Percentiles rank a stretch among this genome's conserved stretches.
phyloP scores from a whole-genome alignment of 768 basidiomycete species.

The Termitomyces sp. region DNA sequence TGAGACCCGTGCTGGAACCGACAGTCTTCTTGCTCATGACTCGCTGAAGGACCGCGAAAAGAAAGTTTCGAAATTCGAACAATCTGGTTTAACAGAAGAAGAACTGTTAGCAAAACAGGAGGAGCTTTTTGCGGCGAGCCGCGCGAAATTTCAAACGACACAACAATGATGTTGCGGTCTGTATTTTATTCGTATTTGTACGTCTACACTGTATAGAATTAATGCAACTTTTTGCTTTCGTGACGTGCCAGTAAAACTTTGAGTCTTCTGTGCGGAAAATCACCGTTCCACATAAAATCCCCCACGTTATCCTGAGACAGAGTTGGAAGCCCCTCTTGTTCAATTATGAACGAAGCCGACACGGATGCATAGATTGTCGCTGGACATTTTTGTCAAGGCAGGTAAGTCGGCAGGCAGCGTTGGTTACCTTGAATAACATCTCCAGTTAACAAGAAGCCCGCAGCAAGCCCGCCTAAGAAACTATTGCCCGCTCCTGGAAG shows the following conservation, averaged over 20 bases:
- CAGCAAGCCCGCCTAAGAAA: slow-evolving; percentile 82
- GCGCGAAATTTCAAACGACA: slow-evolving; percentile 69
- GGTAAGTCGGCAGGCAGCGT: background rate
- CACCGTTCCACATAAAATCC: slow-evolving; percentile 65
- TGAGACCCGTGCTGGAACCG: background rate
- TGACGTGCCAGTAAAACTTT: slow-evolving; percentile 44
- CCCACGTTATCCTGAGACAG: slow-evolving; percentile 28
- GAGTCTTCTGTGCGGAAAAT: slow-evolving; percentile 55
- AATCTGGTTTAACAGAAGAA: slow-evolving; percentile 87
- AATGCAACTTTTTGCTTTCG: slow-evolving; percentile 28
- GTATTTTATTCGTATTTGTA: slow-evolving; percentile 20
- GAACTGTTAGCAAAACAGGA: slow-evolving; percentile 88
- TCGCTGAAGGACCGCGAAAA: slow-evolving; percentile 74
- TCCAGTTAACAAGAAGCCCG: slow-evolving; percentile 54
- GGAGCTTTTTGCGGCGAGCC: slow-evolving; percentile 87
- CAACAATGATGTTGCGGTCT: slow-evolving; percentile 37
- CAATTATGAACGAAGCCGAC: slow-evolving; percentile 79
- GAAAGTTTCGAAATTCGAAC: slow-evolving; percentile 87
- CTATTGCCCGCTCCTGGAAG: slow-evolving; percentile 83
- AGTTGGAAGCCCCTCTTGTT: slow-evolving; percentile 74
- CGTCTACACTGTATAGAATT: slow-evolving; percentile 28
- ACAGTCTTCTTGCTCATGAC: background rate
- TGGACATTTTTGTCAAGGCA: slow-evolving; percentile 20
- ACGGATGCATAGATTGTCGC: slow-evolving; percentile 75
- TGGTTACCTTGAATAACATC: slow-evolving; percentile 65